Evolutionary conservation across 768 basidiomycete species (phyloP).

Genomic region (Pisolithus marmoratus): DNA sequence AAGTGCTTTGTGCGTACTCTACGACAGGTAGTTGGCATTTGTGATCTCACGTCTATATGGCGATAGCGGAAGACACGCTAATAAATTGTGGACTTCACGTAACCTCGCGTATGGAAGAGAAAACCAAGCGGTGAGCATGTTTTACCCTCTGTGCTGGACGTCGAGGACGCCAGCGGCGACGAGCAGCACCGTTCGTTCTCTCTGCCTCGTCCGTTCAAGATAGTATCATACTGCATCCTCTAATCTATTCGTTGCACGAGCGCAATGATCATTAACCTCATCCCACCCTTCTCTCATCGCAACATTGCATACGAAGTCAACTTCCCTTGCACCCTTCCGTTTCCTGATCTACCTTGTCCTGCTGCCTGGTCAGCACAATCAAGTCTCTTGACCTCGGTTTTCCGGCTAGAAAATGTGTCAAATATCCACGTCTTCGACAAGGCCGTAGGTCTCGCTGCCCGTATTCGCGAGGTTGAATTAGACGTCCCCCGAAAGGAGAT

Average conservation of each 20-base stretch:
- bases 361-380: conserved; percentile 51
- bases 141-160: conserved; percentile 23
- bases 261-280: conserved; percentile 55
- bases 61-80: background rate
- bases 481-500: conserved; percentile 46
- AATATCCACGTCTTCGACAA: conserved; percentile 56
- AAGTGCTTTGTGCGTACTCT: too few relatives aligned
- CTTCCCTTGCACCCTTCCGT: conserved; percentile 39
- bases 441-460: conserved; percentile 48
- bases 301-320: conserved; percentile 55
- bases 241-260: conserved; percentile 16
- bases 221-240: conserved; percentile 11
- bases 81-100: conserved; percentile 18
- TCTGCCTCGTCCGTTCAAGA: conserved; percentile 15
- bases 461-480: conserved; percentile 57
- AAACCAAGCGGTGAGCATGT: conserved; percentile 18
- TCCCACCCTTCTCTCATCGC: conserved; percentile 38
- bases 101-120: conserved; percentile 27
- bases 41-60: too few relatives aligned
- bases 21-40: too few relatives aligned
- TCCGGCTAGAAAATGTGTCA: conserved; percentile 48
- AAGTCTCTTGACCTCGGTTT: conserved; percentile 39
- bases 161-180: conserved; percentile 19
- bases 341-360: conserved; percentile 38
- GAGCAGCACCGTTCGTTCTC: conserved; percentile 4